These are phyloP conservation scores for Geosmithia morbida DNA, from an alignment of 2,329 filamentous ascomycete species.

Conservation along the genomic window DNA sequence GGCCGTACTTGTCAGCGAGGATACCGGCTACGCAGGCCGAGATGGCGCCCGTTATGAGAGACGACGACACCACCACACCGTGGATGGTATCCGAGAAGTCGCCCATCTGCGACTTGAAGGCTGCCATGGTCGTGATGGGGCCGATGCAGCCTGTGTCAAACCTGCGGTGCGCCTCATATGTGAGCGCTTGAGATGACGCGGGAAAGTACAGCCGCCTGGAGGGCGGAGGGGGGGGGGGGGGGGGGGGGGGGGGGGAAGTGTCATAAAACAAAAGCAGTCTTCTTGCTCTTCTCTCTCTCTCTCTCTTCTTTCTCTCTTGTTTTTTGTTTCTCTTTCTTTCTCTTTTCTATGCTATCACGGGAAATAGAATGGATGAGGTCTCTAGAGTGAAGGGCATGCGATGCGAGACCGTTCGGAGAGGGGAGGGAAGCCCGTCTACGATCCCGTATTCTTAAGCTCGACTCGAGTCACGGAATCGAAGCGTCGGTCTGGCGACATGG, in stretches of 20 bases:
- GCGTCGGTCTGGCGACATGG: not conserved
- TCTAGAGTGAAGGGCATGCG: not conserved
- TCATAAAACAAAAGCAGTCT: too few relatives aligned
- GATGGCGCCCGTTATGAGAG: constrained; percentile 41
- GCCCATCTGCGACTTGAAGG: constrained; percentile 22
- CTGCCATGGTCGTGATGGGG: constrained; percentile 15
- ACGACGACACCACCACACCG: constrained; percentile 43
- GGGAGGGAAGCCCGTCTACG: not conserved
- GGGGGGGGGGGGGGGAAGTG: too few relatives aligned
- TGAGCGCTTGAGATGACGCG: not conserved
- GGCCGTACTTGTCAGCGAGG: constrained; percentile 34
- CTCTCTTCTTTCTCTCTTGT: not conserved
- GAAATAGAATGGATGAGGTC: not conserved
- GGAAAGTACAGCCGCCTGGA: too few relatives aligned
- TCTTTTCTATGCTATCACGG: too few relatives aligned
- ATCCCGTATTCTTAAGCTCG: not conserved
- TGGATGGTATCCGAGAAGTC: constrained; percentile 33
- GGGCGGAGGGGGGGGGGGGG: too few relatives aligned
- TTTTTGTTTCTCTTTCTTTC: not conserved
- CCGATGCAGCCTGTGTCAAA: constrained; percentile 19
- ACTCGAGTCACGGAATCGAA: not conserved
- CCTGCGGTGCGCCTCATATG: not conserved
- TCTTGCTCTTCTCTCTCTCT: too few relatives aligned
- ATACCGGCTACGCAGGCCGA: constrained; percentile 43
- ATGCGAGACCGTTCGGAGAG: not conserved